Evolutionary conservation across 257 asterid species (phyloP).

Genomic region (Ocimum tenuiflorum): DNA sequence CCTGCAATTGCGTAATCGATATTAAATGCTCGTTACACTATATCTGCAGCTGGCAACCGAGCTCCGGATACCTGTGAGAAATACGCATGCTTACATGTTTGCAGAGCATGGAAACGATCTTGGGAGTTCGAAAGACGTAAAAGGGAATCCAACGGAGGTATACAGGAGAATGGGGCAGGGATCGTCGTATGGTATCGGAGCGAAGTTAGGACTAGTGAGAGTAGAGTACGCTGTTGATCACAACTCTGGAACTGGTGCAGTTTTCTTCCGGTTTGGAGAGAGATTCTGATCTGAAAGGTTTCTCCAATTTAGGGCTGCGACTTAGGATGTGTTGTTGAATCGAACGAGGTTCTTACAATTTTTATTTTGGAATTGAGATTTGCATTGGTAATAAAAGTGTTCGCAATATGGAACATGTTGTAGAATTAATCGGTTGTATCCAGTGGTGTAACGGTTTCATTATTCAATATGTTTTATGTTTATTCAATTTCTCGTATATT

Average conservation of each 20-base stretch:
- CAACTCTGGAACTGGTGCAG: constrained; percentile 82
- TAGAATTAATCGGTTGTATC: too few species aligned
- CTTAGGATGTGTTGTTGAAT: constrained; percentile 1
- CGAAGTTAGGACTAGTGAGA: constrained; percentile 82
- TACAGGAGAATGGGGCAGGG: constrained; percentile 89
- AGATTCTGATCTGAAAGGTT: constrained; percentile 64
- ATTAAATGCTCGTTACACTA: constrained; percentile 16
- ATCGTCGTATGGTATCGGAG: constrained; percentile 85
- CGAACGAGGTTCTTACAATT: constrained; percentile 16
- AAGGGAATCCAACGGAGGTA: constrained; percentile 95
- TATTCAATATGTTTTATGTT: too few species aligned
- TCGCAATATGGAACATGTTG: too few species aligned
- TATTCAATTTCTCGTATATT: too few species aligned
- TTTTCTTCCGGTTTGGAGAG: constrained; percentile 94
- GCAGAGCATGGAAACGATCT: constrained; percentile 96
- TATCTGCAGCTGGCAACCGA: constrained; percentile 70
- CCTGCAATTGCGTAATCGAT: not conserved
- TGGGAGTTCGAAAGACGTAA: constrained; percentile 82
- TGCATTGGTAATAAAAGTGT: too few species aligned
- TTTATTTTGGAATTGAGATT: too few species aligned
- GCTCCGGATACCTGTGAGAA: constrained; percentile 75
- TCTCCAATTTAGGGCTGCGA: not conserved
- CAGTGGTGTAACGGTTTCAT: too few species aligned
- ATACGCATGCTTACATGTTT: constrained; percentile 74
- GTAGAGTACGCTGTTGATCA: constrained; percentile 90